phyloP scores from a whole-genome alignment of 2,329 filamentous ascomycete species.

The Colletotrichum liriopes region DNA sequence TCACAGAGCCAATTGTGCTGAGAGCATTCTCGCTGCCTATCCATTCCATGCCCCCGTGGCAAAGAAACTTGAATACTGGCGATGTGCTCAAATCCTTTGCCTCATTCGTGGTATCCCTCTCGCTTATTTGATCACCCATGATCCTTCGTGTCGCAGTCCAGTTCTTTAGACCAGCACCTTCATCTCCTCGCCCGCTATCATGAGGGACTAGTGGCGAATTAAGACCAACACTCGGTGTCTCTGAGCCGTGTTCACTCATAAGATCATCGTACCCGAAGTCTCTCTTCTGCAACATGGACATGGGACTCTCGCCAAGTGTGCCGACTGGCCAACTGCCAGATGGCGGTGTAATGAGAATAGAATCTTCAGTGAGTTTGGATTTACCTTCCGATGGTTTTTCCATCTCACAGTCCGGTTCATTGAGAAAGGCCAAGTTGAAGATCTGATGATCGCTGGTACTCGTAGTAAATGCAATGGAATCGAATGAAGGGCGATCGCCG shows the following conservation, averaged over 20 bases:
- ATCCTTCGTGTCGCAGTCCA: not conserved
- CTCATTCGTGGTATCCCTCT: not conserved
- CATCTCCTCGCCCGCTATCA: not conserved
- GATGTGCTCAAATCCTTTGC: not conserved
- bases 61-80: not conserved
- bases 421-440: slow-evolving; percentile 51
- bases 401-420: slow-evolving; percentile 48
- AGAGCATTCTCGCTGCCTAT: slow-evolving; percentile 43
- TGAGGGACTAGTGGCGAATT: not conserved
- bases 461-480: slow-evolving; percentile 49
- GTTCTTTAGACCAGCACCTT: not conserved
- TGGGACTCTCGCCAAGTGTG: slow-evolving; percentile 43
- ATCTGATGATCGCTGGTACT: slow-evolving; percentile 41
- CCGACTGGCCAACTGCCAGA: slow-evolving; percentile 50
- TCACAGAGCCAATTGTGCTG: slow-evolving; percentile 50
- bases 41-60: slow-evolving; percentile 46
- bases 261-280: slow-evolving; percentile 47
- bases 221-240: slow-evolving; percentile 38
- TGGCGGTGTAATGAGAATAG: slow-evolving; percentile 48
- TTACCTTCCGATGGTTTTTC: slow-evolving; percentile 35
- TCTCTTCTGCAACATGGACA: slow-evolving; percentile 29
- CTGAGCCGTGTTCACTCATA: slow-evolving; percentile 48
- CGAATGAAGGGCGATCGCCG: slow-evolving; percentile 44
- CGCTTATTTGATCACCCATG: not conserved
- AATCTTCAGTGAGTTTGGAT: slow-evolving; percentile 42